Conservation (phyloP, 495 filamentous ascomycete genomes). For the Pseudomonodictys pantanalensis region DNA sequence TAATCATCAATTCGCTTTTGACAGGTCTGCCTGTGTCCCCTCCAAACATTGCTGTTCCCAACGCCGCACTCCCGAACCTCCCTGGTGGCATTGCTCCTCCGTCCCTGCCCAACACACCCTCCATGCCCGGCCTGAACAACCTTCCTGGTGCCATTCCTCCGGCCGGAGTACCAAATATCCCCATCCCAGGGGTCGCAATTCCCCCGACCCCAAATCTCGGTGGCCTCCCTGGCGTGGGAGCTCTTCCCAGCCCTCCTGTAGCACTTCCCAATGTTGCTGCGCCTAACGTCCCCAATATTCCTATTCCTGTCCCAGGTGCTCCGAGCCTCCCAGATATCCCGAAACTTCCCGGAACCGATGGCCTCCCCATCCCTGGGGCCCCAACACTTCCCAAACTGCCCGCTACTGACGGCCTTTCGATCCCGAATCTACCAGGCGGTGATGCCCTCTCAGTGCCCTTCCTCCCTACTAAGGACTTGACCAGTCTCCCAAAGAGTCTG, state of each 20-base stretch:
- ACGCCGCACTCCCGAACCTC: neutral
- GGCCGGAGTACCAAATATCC: no score
- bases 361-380: neutral
- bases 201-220: no score
- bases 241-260: no score
- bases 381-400: neutral
- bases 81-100: neutral
- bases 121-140: no score
- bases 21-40: neutral
- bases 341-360: neutral
- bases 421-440: neutral
- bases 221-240: no score
- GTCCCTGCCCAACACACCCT: neutral
- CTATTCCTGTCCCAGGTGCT: neutral
- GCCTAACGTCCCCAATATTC: neutral
- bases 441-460: neutral
- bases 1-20: neutral
- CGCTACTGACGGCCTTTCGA: neutral
- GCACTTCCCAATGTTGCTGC: no score
- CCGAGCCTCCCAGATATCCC: neutral
- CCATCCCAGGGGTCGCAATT: no score
- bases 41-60: neutral
- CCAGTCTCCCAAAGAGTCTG: no score
- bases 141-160: no score
- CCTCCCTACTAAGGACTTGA: no score